Base-by-base conservation (phyloP, 345 rosid genomes). In the Populus davidiana region DNA sequence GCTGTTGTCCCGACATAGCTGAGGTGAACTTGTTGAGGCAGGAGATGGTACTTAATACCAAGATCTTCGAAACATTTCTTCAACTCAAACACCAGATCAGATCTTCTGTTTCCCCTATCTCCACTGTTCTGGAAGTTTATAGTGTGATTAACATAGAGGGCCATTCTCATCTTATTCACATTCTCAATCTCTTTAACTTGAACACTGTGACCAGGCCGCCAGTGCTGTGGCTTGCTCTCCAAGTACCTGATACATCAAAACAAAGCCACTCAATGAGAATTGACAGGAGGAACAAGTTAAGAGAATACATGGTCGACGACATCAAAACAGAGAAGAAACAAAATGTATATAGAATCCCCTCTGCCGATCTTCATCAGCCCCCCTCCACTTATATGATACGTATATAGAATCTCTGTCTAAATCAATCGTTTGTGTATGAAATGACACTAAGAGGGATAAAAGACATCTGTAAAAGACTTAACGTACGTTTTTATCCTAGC, bases 161-260 rank as follows among this genome's bases (percentile, higher is more conserved):
- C 93, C 86, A 93, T 86, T 84, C 88, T 89, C 82, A 93, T 85
- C 85, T 87, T 93, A 85, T 93, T 86, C 86, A 93, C 87, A 77
- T 90, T 59, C 85, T 89, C 93, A 20, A 93, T 89, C 83, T 90
- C 92, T 80, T 86, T 87, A 75, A 91, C 86, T 72, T 88, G 80
- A 71, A 90, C 84, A 18, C 83, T 84, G 78, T 89, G 88, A 23
- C 39, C 71, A 1, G 91, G 80, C 71, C 85, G 85, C 93, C 95
- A 91, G 69, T 90, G 90, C 39, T 88, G 87, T 2, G 90, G 85
- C 73, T 88, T 90, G 86, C 90, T 83, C 83, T 91, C 96, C 81
- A 91, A 78, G 84, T 90, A 87, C 78, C 97, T 91, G 90, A 70
- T 50, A 43, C 29, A 59, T 31, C 78, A 79, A 59, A 62, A 10